Evolutionary conservation across 805 yeast genomes (phyloP), one percentile per base, ranked within the genome.

Genomic region (Sugiyamaella chiloensis): DNA sequence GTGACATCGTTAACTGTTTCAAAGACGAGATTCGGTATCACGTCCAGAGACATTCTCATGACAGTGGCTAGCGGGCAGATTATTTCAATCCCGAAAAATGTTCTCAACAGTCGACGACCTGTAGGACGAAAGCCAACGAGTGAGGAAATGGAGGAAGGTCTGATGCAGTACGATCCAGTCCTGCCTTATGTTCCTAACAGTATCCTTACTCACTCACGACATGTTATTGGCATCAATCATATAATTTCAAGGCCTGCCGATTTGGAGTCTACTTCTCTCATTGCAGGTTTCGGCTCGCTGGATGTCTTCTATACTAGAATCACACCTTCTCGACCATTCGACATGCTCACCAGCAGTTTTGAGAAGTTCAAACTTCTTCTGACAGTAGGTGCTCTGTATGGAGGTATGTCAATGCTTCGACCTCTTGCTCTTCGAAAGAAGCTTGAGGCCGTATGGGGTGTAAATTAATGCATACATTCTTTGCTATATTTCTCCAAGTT

Each of bases 241-340:
- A 54, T 82, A 5, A 57, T 72, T 2, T 71, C 84, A 0, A 73
- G 78, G 2, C 73, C 85, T 1, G 85, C 97, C 0, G 74, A 78
- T 32, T 69, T 89, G 44, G 98, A 91, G 66, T 86, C 96, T 1
- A 89, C 97, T 0, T 73, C 84, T 1, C 48, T 67, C 14, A 72
- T 87, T 16, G 76, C 86, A 0, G 81, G 93, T 52, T 71, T 76
- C 30, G 67, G 80, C 26, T 37, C 34, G 16, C 24, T 40, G 14
- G 95, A 87, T 60, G 63, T 85, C 5, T 90, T 86, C 68, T 86
- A 90, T 60, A 83, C 95, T 0, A 72, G 80, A 48, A 73, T 85
- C 14, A 76, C 84, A 43, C 96, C 98, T 0, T 87, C 96, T 0
- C 78, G 78, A 36, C 86, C 87, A 32, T 90, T 87, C 66, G 99